phyloP scores from a whole-genome alignment of 345 rosid species.

The Euphorbia pulcherrima region DNA sequence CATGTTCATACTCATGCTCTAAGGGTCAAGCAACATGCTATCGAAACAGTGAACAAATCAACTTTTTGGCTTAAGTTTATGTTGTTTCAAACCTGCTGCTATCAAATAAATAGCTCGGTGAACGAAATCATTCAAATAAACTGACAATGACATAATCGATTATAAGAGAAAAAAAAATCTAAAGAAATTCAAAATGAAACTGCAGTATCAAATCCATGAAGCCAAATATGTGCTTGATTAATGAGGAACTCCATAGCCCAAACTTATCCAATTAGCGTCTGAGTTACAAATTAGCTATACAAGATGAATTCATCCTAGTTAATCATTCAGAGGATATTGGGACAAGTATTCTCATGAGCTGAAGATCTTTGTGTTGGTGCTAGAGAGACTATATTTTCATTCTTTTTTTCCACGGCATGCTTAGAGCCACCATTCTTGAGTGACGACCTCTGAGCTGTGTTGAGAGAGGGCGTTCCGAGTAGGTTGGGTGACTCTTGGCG shows the following conservation, averaged over 20 bases:
- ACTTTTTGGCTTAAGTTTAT: too few relatives aligned
- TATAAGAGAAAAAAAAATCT: too few relatives aligned
- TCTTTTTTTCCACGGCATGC: constrained; percentile 30
- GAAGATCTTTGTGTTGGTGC: constrained; percentile 15
- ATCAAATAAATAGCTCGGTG: too few relatives aligned
- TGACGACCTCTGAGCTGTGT: constrained; percentile 27
- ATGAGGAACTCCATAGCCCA: constrained; percentile 1
- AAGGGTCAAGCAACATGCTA: too few relatives aligned
- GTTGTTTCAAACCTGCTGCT: too few relatives aligned
- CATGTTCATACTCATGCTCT: too few relatives aligned
- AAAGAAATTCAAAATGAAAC: too few relatives aligned
- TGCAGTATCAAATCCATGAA: too few relatives aligned
- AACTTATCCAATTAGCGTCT: not conserved
- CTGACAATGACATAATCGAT: too few relatives aligned
- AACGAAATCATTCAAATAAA: too few relatives aligned
- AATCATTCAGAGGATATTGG: constrained; percentile 36
- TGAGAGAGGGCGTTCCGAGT: constrained; percentile 21
- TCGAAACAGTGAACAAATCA: too few relatives aligned
- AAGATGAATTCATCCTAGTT: not conserved
- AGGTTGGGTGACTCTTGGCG: constrained; percentile 25
- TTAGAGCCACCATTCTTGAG: constrained; percentile 22
- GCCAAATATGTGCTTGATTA: not conserved
- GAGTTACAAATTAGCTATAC: constrained; percentile 7
- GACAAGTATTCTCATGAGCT: constrained; percentile 37
- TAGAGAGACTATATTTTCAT: constrained; percentile 18